Evolutionary conservation across 768 basidiomycete species (phyloP).

Genomic region (Baorangia bicolor): DNA sequence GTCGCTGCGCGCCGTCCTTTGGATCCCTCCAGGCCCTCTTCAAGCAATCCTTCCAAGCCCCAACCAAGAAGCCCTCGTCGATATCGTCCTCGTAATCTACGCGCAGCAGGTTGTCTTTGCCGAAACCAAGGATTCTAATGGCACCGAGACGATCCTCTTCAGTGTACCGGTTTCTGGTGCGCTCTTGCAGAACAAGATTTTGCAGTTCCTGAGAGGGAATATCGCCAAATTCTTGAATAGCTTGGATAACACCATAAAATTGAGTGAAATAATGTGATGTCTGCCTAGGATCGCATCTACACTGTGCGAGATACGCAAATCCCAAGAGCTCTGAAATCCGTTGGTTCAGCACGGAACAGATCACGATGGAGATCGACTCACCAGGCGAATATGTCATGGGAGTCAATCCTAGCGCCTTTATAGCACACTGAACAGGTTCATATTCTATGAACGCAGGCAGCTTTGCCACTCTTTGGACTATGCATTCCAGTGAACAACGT

Average conservation of each 20-base stretch:
- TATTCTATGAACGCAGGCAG: constrained; percentile 42
- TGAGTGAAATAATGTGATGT: constrained; percentile 65
- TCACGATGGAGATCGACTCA: constrained; percentile 28
- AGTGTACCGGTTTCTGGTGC: constrained; percentile 63
- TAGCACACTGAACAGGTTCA: constrained; percentile 38
- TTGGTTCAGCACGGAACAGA: constrained; percentile 3
- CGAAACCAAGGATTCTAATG: constrained; percentile 61
- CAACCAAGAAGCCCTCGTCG: constrained; percentile 65
- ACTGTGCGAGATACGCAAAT: constrained; percentile 81
- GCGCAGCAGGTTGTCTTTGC: constrained; percentile 51
- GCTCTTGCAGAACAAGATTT: constrained; percentile 59
- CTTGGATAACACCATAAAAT: constrained; percentile 50
- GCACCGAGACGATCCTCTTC: constrained; percentile 51
- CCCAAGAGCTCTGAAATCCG: constrained; percentile 55
- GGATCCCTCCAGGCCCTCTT: constrained; percentile 53
- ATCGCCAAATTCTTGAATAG: constrained; percentile 50
- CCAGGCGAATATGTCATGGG: constrained; percentile 64
- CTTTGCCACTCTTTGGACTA: constrained; percentile 57
- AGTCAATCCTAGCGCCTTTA: constrained; percentile 63
- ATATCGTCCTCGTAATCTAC: constrained; percentile 74
- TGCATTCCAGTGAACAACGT: constrained; percentile 3
- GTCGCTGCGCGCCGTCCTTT: constrained; percentile 43
- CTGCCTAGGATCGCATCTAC: constrained; percentile 70
- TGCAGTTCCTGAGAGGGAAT: constrained; percentile 48
- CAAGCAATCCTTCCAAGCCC: constrained; percentile 64